These are phyloP conservation scores for Inga oerstediana DNA, from an alignment of 306 rosid species.

Conservation along the genomic window DNA sequence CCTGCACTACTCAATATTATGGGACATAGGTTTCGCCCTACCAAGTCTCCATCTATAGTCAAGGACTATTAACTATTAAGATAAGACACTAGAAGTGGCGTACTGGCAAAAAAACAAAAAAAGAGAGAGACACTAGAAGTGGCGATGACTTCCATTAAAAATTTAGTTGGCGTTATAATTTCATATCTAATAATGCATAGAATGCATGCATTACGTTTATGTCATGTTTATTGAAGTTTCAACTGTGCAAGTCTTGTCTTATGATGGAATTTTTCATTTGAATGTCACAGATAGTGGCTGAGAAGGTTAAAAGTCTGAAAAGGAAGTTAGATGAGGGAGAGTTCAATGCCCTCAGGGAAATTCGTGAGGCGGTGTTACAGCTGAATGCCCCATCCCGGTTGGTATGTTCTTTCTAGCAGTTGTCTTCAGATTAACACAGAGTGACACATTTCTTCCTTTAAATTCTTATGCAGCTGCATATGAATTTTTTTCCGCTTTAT, in stretches of 20 bases:
- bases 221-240: background rate
- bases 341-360: constrained; percentile 67
- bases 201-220: constrained; percentile 2
- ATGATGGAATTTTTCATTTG: constrained; percentile 29
- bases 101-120: too few species aligned
- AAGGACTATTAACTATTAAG: constrained; percentile 24
- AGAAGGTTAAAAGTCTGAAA: constrained; percentile 64
- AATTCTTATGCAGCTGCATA: constrained; percentile 8
- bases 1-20: background rate
- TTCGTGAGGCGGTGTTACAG: constrained; percentile 83
- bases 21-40: background rate
- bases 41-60: background rate
- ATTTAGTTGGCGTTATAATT: constrained; percentile 13
- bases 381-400: constrained; percentile 71
- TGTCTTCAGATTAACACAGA: constrained; percentile 22
- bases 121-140: constrained; percentile 11
- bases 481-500: background rate
- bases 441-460: constrained; percentile 28
- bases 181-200: constrained; percentile 8
- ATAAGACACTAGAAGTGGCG: constrained; percentile 8
- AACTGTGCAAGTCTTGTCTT: constrained; percentile 19
- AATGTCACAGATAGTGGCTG: constrained; percentile 66
- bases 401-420: constrained; percentile 53
- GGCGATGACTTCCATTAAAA: constrained; percentile 2
- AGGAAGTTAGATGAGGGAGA: constrained; percentile 67